Conservation (phyloP, 2,329 filamentous ascomycete genomes). For the Aspergillus carbonarius region DNA sequence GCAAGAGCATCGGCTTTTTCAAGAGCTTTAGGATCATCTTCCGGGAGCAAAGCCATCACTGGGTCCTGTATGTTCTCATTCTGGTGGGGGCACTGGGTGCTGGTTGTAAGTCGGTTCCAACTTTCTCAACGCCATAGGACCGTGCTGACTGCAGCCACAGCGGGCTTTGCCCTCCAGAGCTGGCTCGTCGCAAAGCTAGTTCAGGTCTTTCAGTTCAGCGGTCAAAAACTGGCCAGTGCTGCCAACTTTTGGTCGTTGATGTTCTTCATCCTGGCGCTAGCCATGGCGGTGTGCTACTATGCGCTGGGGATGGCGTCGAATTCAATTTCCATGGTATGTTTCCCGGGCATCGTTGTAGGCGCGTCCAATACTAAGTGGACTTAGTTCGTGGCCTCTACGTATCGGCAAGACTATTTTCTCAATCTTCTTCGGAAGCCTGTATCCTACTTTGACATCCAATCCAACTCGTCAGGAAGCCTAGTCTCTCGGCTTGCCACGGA, state of each 20-base stretch:
- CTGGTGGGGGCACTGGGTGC: constrained; percentile 1
- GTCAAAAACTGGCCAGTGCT: constrained; percentile 37
- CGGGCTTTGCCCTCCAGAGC: constrained; percentile 34
- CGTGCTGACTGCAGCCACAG: constrained; percentile 11
- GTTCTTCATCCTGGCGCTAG: constrained; percentile 56
- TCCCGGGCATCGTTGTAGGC: neutral
- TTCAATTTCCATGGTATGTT: constrained; percentile 45
- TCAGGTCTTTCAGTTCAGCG: constrained; percentile 47
- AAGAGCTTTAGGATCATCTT: neutral
- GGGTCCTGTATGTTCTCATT: neutral
- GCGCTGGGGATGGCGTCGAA: constrained; percentile 47
- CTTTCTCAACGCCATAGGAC: neutral
- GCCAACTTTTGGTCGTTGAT: constrained; percentile 56
- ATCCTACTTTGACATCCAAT: constrained; percentile 45
- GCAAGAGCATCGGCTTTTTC: neutral
- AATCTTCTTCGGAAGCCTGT: constrained; percentile 46
- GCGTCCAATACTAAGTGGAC: constrained; percentile 16
- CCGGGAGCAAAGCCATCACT: constrained; percentile 8
- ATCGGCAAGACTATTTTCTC: constrained; percentile 49
- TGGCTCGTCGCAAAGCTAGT: constrained; percentile 51
- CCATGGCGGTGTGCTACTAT: constrained; percentile 46
- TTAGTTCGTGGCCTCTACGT: constrained; percentile 40
- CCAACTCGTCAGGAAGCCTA: constrained; percentile 51
- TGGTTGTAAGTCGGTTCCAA: constrained; percentile 3
- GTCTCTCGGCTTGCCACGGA: constrained; percentile 50